Base-by-base conservation (phyloP, 1,284 basidiomycete species). In the Athelia sp. region DNA sequence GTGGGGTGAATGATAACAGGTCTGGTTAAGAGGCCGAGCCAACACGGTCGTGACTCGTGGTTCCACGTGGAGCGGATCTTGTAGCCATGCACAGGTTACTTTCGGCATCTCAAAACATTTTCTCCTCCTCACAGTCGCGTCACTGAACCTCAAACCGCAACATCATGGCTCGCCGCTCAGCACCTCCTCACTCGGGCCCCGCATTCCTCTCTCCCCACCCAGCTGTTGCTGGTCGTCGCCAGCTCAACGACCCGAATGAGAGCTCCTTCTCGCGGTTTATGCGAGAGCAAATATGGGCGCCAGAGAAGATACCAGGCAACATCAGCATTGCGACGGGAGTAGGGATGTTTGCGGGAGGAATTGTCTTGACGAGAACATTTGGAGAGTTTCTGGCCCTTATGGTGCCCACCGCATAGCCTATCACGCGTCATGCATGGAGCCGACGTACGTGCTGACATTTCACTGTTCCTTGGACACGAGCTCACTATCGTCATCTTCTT, bases 291-390 rank as follows among this genome's bases (percentile, higher is more conserved):
- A 70, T 89, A 32, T 76, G 76, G 51, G 75, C 84, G 42, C 82
- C 83, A 6, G 85, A 89, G 56, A 88, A 90, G 64, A 57, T 85
- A 19, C 69, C 75, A 14, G 87, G 87, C 51, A 90, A 90, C 62
- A 59, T 88, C 58, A 85, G 74, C 60, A 77, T 90, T 54, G 56
- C 81, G 34, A 79, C 81, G 10, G 83, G 82, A 18, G 66, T 84
- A 11, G 71, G 74, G 13, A 65, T 88, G 52, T 90, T 90, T 58
- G 66, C 79, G 19, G 84, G 76, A 19, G 84, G 86, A 4, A 80
- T 90, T 51, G 63, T 81, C 45, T 75, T 70, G 11, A 76, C 82
- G 26, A 75, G 87, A 64, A 76, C 75, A 22, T 90, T 81, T 79
- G 87, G 87, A n/a, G 84, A 86, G 43, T 62, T 87, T 48, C 76